These are phyloP conservation scores for Cotoneaster glaucophyllus DNA, from an alignment of 306 rosid genomes.

Conservation along the genomic window DNA sequence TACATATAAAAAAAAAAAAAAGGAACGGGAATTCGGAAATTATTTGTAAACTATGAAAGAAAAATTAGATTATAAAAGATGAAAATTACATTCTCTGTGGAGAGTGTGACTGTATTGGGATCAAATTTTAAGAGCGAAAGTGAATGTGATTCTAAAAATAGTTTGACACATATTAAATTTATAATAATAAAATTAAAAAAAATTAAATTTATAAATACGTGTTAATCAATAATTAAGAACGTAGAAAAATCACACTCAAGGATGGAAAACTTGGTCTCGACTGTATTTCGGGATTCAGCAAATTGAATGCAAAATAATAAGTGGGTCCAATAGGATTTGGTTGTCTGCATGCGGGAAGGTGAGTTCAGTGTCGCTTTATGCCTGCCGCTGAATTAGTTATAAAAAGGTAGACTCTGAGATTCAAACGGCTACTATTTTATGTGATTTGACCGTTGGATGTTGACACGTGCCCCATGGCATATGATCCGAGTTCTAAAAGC, in stretches of 20 bases:
- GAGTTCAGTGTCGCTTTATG: not conserved
- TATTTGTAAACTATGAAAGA: no score
- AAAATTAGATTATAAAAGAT: no score
- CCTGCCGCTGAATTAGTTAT: not conserved
- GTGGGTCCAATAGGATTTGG: not conserved
- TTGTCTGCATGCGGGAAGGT: constrained; percentile 19
- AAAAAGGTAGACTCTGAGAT: not conserved
- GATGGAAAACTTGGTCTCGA: no score
- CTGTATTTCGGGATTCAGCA: not conserved
- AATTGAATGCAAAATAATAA: not conserved
- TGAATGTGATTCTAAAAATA: rapidly evolving
- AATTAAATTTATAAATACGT: rapidly evolving
- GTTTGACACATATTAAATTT: no score
- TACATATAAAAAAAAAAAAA: no score
- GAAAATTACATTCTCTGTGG: no score
- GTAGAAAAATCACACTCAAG: rapidly evolving
- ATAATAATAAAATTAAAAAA: no score
- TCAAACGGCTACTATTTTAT: not conserved
- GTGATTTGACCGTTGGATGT: not conserved
- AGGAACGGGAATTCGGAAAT: no score
- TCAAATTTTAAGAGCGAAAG: no score
- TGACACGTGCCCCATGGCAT: not conserved
- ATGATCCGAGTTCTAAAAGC: not conserved
- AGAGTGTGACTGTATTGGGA: no score
- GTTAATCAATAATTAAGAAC: rapidly evolving